Evolutionary conservation across 495 filamentous ascomycete species (phyloP).

Genomic region (Choiromyces venosus): DNA sequence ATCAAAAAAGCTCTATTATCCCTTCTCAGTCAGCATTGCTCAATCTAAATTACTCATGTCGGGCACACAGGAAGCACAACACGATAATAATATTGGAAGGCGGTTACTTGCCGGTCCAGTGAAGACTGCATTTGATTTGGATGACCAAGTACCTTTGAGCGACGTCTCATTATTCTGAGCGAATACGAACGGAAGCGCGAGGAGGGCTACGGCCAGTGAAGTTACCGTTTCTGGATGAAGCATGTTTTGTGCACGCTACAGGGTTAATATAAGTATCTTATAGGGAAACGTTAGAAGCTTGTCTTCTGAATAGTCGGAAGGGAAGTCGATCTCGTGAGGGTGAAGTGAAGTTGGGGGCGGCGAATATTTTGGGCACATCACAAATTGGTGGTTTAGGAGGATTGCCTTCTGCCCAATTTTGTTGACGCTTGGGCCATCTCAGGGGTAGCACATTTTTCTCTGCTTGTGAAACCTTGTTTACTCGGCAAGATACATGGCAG

Average conservation of each 20-base stretch:
- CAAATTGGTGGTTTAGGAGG: background rate
- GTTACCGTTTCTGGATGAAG: constrained; percentile 4
- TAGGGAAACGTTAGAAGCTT: background rate
- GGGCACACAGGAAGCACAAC: background rate
- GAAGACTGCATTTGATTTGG: constrained; percentile 64
- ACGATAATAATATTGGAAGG: background rate
- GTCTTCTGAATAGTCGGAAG: background rate
- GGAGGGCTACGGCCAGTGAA: constrained; percentile 5
- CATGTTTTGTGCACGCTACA: background rate
- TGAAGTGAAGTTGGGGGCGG: background rate
- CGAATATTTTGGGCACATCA: background rate
- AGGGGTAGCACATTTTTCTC: background rate
- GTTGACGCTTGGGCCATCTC: constrained; percentile 13
- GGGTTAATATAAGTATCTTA: background rate
- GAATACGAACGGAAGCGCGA: constrained; percentile 7
- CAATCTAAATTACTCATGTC: background rate
- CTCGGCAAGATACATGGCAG: background rate
- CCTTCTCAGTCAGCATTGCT: constrained; percentile 10
- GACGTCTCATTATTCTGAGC: constrained; percentile 41
- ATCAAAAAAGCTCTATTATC: constrained; percentile 64
- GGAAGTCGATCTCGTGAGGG: background rate
- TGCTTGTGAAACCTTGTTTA: background rate
- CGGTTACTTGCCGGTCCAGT: constrained; percentile 63
- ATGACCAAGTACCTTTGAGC: constrained; percentile 70
- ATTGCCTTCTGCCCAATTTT: background rate